Percentiles rank a stretch among this genome's conserved stretches.
Conservation (phyloP, 495 filamentous ascomycete genomes). For the Hypoxylon perforatum region DNA sequence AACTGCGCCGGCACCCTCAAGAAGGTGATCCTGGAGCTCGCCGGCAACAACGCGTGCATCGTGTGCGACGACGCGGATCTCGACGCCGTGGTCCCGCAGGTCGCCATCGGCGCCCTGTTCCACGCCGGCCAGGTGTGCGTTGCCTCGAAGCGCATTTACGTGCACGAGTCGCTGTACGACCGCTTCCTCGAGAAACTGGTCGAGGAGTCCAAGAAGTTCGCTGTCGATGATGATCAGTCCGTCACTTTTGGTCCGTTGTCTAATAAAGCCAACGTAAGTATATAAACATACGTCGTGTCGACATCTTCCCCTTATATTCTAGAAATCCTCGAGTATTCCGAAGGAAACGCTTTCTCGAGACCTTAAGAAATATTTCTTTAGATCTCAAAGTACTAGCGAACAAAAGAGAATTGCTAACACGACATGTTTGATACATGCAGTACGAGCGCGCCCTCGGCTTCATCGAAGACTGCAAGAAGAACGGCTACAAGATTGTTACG, state of each 20-base stretch:
- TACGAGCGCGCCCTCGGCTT: conserved; percentile 64
- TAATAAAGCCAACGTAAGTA: conserved; percentile 69
- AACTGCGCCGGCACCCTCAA: conserved; percentile 71
- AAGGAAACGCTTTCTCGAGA: too few species aligned
- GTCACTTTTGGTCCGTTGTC: conserved; percentile 65
- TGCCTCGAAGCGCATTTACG: conserved; percentile 71
- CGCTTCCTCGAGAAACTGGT: conserved; percentile 67
- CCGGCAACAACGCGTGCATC: conserved; percentile 76
- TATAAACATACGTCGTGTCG: too few species aligned
- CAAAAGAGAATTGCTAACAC: too few species aligned
- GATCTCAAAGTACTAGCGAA: too few species aligned
- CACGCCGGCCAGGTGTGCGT: conserved; percentile 69
- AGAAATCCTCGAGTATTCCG: too few species aligned
- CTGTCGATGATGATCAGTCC: conserved; percentile 55
- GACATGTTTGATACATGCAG: too few species aligned
- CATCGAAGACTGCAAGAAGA: conserved; percentile 55
- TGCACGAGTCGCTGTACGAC: conserved; percentile 75
- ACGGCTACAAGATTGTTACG: conserved; percentile 56
- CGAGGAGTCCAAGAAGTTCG: conserved; percentile 63
- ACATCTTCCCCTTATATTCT: too few species aligned
- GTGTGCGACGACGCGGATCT: conserved; percentile 75
- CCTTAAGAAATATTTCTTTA: too few species aligned
- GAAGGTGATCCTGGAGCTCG: conserved; percentile 61
- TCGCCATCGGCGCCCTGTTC: conserved; percentile 65
- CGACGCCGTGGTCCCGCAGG: conserved; percentile 62